Percentiles rank a stretch among this genome's conserved stretches.
Evolutionary conservation across 805 yeast species (phyloP).

Genomic region (Hanseniaspora lachancei): DNA sequence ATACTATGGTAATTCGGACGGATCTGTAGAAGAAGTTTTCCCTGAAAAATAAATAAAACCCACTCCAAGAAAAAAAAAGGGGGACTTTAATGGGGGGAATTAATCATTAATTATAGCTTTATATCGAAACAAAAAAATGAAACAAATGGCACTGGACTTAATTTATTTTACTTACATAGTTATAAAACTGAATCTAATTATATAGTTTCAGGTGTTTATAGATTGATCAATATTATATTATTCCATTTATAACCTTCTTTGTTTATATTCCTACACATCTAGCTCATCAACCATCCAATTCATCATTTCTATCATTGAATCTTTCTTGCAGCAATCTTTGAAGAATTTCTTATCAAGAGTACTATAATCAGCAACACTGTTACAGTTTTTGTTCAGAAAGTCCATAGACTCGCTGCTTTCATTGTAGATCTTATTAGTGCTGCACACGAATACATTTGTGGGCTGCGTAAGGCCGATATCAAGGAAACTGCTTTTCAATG

Average conservation of each 20-base stretch:
- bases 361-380: neutral
- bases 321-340: slow-evolving; percentile 8
- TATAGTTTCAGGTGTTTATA: neutral
- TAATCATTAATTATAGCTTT: too few species aligned
- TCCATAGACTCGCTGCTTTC: neutral
- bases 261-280: neutral
- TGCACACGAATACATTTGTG: neutral
- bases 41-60: neutral
- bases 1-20: slow-evolving; percentile 80
- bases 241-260: neutral
- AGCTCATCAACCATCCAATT: slow-evolving; percentile 4
- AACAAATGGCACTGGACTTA: too few species aligned
- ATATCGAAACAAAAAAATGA: too few species aligned
- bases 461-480: neutral
- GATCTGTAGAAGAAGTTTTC: slow-evolving; percentile 33
- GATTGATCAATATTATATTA: neutral
- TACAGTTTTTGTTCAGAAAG: neutral
- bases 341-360: neutral
- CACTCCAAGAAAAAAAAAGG: neutral
- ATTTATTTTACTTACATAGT: neutral
- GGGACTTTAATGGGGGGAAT: too few species aligned
- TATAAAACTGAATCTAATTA: neutral
- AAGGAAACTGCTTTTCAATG: neutral
- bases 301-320: slow-evolving; percentile 5
- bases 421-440: neutral